Base-by-base conservation (phyloP, 192 early-diverging fungal genomes). In the Podila verticillata region DNA sequence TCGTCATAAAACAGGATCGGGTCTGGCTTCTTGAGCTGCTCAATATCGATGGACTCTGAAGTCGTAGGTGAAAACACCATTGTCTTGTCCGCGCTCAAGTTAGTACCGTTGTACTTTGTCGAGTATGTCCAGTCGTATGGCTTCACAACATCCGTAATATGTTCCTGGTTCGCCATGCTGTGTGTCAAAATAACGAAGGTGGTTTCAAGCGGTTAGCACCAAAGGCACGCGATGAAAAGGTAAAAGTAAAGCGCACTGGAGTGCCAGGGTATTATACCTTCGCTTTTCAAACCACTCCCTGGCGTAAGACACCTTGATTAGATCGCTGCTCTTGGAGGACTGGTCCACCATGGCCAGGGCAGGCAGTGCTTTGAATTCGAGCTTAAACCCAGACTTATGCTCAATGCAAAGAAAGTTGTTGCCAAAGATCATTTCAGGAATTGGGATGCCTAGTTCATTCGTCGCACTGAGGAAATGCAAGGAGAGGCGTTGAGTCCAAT, bases 51-150 rank as follows among this genome's bases (percentile, higher is more conserved):
- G 8, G 61, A 49, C 6, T 86, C 72, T 7, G 63, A 39, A 3
- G 79, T 72, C 7, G 86, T 82, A 5, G 58, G 29, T 24, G 20
- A 8, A 30, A 65, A 73, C 12, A 64, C 47, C 62, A 84, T 61
- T 4, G 34, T 35, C 20, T 65, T 36, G 19, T 57, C 49, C 26
- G 19, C 56, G 49, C 57, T 63, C 31, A 39, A 32, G n/a, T 57
- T 67, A 5, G 93, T 89, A 20, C 96, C 96, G 28, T 77, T 81
- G 86, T 97, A 97, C 19, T 84, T 81, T 30, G 97, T 97, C 5
- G 93, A 86, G 66, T 95, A 97, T 0, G 97, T 99, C 98, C 98
- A 99, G 81, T 99, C 97, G 65, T 97, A 99, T 13, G 97, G 96
- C 66, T 93, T 96, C 61, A 94, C 83, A n/a, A 94, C 89, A 71